These are phyloP conservation scores for Raddia guianensis DNA, from an alignment of 176 grass and related monocot genomes.

Conservation along the genomic window DNA sequence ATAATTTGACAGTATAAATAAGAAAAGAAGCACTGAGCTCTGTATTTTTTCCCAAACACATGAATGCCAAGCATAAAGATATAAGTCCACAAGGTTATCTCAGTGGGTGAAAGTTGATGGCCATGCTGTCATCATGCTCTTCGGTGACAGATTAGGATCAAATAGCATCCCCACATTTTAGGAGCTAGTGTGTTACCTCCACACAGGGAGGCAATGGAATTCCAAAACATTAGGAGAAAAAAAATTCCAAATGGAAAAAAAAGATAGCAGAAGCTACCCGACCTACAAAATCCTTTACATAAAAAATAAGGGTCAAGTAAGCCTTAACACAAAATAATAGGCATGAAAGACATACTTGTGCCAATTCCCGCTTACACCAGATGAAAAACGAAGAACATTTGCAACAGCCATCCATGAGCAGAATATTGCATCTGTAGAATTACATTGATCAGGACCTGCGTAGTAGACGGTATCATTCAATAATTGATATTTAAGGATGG, in stretches of 20 bases:
- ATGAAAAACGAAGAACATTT: conserved; percentile 85
- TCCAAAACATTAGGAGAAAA: conserved; percentile 11
- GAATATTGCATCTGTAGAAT: conserved; percentile 98
- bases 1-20: too few relatives aligned
- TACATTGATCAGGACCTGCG: conserved; percentile 85
- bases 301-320: background rate
- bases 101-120: too few relatives aligned
- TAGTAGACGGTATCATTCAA: conserved; percentile 3
- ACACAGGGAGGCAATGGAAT: conserved; percentile 77
- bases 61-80: too few relatives aligned
- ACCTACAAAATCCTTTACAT: too few relatives aligned
- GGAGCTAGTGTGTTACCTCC: conserved; percentile 54
- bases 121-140: too few relatives aligned
- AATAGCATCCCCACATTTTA: background rate
- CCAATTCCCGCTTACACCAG: conserved; percentile 81
- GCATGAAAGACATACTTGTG: conserved; percentile 63
- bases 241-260: too few relatives aligned
- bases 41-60: too few relatives aligned
- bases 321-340: conserved; percentile 28
- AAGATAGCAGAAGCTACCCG: too few relatives aligned
- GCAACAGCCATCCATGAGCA: conserved; percentile 99
- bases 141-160: too few relatives aligned
- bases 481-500: background rate
- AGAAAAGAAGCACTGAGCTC: too few relatives aligned
- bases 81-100: too few relatives aligned